These are phyloP conservation scores for Pyrus pyrifolia DNA, from an alignment of 306 rosid genomes.

Conservation along the genomic window DNA sequence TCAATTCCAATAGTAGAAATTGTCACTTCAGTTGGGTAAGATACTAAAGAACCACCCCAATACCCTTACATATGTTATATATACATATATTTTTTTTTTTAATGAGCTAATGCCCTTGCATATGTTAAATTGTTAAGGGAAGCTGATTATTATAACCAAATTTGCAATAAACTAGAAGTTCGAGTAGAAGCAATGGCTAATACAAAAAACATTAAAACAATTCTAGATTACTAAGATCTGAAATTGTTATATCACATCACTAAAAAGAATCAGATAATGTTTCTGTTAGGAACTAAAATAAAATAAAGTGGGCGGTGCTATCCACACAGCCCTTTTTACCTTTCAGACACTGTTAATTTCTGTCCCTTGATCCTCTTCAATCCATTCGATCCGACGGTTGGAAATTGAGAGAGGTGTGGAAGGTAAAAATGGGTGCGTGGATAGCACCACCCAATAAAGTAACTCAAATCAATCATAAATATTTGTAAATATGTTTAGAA, in stretches of 20 bases:
- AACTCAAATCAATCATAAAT: not conserved
- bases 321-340: too few relatives aligned
- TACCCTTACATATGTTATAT: not conserved
- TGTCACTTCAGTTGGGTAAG: not conserved
- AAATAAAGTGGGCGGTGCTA: not conserved
- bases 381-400: too few relatives aligned
- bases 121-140: not conserved
- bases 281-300: not conserved
- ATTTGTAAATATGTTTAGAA: not conserved
- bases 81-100: not conserved
- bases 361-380: too few relatives aligned
- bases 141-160: not conserved
- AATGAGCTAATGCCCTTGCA: not conserved
- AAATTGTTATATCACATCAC: not conserved
- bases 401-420: too few relatives aligned
- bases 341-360: too few relatives aligned
- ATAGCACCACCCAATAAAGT: not conserved
- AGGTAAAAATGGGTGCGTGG: too few relatives aligned
- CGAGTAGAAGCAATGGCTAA: not conserved
- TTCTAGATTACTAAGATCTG: not conserved
- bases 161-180: not conserved
- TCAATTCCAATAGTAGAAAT: not conserved
- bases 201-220: not conserved
- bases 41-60: not conserved
- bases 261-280: not conserved